Evolutionary conservation across 164 flowering plant species (phyloP).

Genomic region (Macadamia tetraphylla): DNA sequence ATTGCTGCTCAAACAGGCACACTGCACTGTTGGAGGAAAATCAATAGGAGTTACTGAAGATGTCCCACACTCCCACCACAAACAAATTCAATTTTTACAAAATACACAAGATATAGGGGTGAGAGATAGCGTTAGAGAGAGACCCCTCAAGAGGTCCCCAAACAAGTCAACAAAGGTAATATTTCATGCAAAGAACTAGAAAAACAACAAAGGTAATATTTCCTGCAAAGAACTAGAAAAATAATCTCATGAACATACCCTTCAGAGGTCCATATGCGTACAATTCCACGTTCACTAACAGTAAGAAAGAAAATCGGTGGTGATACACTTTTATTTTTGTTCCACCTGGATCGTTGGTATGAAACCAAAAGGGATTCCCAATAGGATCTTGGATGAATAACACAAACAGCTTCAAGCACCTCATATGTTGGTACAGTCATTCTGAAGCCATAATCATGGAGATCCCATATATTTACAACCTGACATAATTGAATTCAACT

Average conservation of each 20-base stretch:
- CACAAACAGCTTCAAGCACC: slow-evolving; percentile 69
- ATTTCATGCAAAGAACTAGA: background rate
- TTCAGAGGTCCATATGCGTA: slow-evolving; percentile 82
- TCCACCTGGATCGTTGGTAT: slow-evolving; percentile 13
- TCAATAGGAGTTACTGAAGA: background rate
- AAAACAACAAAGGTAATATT: too few species aligned
- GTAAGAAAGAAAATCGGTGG: slow-evolving; percentile 52
- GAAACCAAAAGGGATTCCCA: slow-evolving; percentile 35
- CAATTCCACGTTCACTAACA: slow-evolving; percentile 86
- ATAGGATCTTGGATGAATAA: slow-evolving; percentile 36
- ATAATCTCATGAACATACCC: slow-evolving; percentile 37
- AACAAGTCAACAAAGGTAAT: slow-evolving; percentile 2
- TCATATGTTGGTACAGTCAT: slow-evolving; percentile 75
- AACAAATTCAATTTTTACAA: slow-evolving; percentile 2
- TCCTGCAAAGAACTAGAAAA: slow-evolving; percentile 1
- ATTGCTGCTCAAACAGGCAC: slow-evolving; percentile 70
- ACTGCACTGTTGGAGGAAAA: slow-evolving; percentile 46
- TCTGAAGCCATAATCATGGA: slow-evolving; percentile 51
- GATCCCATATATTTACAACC: slow-evolving; percentile 93
- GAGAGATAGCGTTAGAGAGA: background rate
- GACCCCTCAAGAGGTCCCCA: background rate
- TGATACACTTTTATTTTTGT: slow-evolving; percentile 35
- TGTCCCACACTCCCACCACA: background rate
- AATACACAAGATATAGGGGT: too few species aligned
- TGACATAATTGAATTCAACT: slow-evolving; percentile 22